These are phyloP conservation scores for Saccharomycopsis fodiens DNA, from an alignment of 805 yeast genomes.

Conservation along the genomic window DNA sequence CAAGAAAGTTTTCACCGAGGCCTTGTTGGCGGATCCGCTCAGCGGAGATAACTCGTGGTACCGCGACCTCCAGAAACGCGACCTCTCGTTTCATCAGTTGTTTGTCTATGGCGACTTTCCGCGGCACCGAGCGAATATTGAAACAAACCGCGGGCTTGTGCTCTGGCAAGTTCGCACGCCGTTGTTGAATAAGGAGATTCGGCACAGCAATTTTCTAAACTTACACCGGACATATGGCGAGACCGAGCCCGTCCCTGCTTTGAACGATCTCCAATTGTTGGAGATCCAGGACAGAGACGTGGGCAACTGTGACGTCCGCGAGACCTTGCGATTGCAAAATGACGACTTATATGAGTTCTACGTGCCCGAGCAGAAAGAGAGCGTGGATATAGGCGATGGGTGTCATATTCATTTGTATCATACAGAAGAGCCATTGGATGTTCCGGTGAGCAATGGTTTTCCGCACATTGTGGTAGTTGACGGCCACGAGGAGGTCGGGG, in stretches of 20 bases:
- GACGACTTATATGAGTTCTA: slow-evolving; percentile 9
- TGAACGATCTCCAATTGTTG: slow-evolving; percentile 18
- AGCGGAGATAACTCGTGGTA: slow-evolving; percentile 20
- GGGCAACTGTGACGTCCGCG: slow-evolving; percentile 15
- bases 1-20: not conserved
- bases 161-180: slow-evolving; percentile 19
- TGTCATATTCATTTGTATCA: slow-evolving; percentile 17
- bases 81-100: slow-evolving; percentile 7
- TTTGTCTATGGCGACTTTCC: slow-evolving; percentile 1
- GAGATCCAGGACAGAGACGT: slow-evolving; percentile 5
- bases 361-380: slow-evolving; percentile 7
- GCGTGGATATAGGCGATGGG: slow-evolving; percentile 18
- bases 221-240: slow-evolving; percentile 5
- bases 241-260: not conserved
- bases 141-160: slow-evolving; percentile 12
- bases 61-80: slow-evolving; percentile 3
- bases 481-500: not conserved
- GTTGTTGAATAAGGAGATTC: slow-evolving; percentile 4
- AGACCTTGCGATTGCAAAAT: slow-evolving; percentile 3
- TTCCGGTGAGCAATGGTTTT: slow-evolving; percentile 10
- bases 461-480: slow-evolving; percentile 11
- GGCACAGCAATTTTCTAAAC: slow-evolving; percentile 15
- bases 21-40: slow-evolving; percentile 18
- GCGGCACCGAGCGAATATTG: not conserved
- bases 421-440: slow-evolving; percentile 5